Evolutionary conservation across 2,329 filamentous ascomycete species (phyloP), one percentile per base, ranked within the genome.

Genomic region (Venturia aucupariae): DNA sequence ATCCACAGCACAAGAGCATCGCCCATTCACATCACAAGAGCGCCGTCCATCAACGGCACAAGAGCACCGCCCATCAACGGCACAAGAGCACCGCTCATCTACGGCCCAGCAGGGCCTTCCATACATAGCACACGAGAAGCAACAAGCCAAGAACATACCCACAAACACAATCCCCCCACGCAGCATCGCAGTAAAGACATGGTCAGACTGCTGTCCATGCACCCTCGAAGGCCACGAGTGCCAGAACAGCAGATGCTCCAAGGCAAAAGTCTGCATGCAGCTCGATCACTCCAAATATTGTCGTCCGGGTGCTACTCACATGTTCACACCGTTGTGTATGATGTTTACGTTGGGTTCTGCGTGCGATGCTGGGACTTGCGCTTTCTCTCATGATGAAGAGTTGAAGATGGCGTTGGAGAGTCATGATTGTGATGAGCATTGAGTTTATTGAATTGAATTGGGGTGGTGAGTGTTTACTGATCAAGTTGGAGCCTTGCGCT

Each of bases 181-280:
- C 46, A 51, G 24, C 22, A 22, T 24, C 27, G 46, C 22, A 51
- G 46, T 51, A 4, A 27, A 27, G 10, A 27, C 27, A 57, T 57
- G 51, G 51, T 32, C 19, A n/a, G 51, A 57, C 27, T 57, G 51
- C 51, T 57, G 51, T 11, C 51, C 51, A 10, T 57, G 51, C 30
- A 57, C 51, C 13, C 51, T 57, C 15, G 27, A 57, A 35, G 51
- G 51, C 13, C 51, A 57, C 30, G 30, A 32, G 8, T 57, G 51
- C 27, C 17, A n/a, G 7, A 19, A 57, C 19, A 32, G 19, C 30
- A 35, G 8, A n/a, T 57, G 51, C 17, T 10, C 51, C 51, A 57
- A 57, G 51, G 51, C 51, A 15, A 57, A 57, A 10, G 51, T 57
- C 27, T 57, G 51, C 27, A 57, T 57, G 51, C 51, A 57, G 51